Percentiles rank a stretch among this genome's conserved stretches.
These are phyloP conservation scores for Iberis amara DNA, from an alignment of 441 rosid species.

Conservation along the genomic window DNA sequence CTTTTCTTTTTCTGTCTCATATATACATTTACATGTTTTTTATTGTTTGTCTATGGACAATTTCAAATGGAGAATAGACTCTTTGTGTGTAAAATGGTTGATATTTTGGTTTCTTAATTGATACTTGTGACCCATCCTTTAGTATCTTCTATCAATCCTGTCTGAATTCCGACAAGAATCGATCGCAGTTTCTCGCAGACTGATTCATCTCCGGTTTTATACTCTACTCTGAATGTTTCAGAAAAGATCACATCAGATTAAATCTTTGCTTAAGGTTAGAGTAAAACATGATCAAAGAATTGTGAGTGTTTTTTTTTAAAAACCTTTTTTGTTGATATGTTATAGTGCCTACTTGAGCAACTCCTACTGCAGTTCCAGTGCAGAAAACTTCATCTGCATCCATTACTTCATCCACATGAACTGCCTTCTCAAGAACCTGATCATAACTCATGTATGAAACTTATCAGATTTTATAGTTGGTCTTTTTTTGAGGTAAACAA, in stretches of 20 bases:
- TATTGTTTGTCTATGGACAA: conserved; percentile 19
- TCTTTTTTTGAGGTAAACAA: conserved; percentile 9
- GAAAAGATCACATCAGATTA: conserved; percentile 11
- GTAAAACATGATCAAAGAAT: neutral
- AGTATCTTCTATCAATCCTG: conserved; percentile 55
- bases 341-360: conserved; percentile 64
- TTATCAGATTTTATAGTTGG: neutral
- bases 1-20: neutral
- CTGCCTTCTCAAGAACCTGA: conserved; percentile 63
- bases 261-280: conserved; percentile 3
- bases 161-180: conserved; percentile 62
- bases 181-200: conserved; percentile 47
- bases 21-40: conserved; percentile 6
- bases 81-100: neutral
- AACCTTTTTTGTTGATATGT: conserved; percentile 61
- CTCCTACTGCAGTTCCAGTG: conserved; percentile 88
- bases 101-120: conserved; percentile 22
- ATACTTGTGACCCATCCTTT: conserved; percentile 65
- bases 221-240: conserved; percentile 50
- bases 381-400: conserved; percentile 86
- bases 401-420: conserved; percentile 55
- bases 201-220: conserved; percentile 38
- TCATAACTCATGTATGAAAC: conserved; percentile 8
- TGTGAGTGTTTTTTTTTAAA: neutral
- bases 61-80: conserved; percentile 4